phyloP scores from a whole-genome alignment of 768 basidiomycete genomes.

The Panus rudis region DNA sequence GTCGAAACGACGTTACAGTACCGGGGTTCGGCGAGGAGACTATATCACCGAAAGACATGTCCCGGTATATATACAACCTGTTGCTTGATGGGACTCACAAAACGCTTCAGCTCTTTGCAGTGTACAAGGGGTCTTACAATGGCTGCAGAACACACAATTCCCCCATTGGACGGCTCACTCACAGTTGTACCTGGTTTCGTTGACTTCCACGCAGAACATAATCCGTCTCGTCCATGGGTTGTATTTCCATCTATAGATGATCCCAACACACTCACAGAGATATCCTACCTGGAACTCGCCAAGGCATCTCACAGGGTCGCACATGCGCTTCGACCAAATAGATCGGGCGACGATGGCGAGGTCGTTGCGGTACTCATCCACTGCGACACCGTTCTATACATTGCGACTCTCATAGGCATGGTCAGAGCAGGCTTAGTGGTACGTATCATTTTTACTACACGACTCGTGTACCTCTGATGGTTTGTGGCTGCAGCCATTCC shows the following conservation, averaged over 20 bases:
- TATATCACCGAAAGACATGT: no score
- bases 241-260: conserved; percentile 5
- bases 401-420: conserved; percentile 5
- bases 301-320: conserved; percentile 12
- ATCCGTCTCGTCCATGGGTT: conserved; percentile 9
- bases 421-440: conserved; percentile 9
- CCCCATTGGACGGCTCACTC: conserved; percentile 14
- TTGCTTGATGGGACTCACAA: no score
- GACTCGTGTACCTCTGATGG: background rate
- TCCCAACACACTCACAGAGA: background rate
- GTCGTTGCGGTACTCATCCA: conserved; percentile 8
- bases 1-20: no score
- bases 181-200: conserved; percentile 10
- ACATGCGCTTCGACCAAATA: conserved; percentile 4
- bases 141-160: no score
- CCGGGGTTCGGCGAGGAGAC: no score
- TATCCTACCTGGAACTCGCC: conserved; percentile 9
- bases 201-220: conserved; percentile 15
- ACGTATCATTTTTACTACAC: background rate
- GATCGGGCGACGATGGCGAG: conserved; percentile 1
- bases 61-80: no score
- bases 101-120: no score
- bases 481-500: conserved; percentile 6
- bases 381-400: conserved; percentile 12
- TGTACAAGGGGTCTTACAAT: no score